A percentile compares a stretch with the other conserved stretches of the same genome.
Evolutionary conservation across 2,329 filamentous ascomycete genomes (phyloP).

Genomic region (Xylaria sp.): DNA sequence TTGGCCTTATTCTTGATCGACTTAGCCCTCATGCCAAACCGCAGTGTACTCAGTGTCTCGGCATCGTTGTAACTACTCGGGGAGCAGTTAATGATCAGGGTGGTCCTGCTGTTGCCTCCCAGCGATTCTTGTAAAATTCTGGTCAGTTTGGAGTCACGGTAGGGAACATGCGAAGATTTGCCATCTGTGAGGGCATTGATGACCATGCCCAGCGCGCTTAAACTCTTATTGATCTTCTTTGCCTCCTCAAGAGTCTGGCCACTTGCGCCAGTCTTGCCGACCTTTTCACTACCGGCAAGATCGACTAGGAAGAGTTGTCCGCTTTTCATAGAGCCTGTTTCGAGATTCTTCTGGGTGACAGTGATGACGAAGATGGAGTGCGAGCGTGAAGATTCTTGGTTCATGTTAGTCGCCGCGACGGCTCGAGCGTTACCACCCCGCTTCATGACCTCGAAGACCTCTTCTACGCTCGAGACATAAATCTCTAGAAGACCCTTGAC

Average conservation of each 20-base stretch:
- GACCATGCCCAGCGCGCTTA: conserved; percentile 98
- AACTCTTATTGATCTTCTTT: conserved; percentile 99
- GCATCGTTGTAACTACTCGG: conserved; percentile 98
- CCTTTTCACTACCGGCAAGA: conserved; percentile 97
- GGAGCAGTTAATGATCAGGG: conserved; percentile 98
- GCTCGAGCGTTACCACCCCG: conserved; percentile 88
- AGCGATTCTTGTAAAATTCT: conserved; percentile 96
- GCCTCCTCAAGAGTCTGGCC: conserved; percentile 97
- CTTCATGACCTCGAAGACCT: conserved; percentile 97
- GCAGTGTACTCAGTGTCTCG: conserved; percentile 90
- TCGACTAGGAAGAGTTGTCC: conserved; percentile 97
- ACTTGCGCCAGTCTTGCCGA: conserved; percentile 97
- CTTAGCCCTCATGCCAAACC: conserved; percentile 96
- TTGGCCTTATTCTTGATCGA: conserved; percentile 99
- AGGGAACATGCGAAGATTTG: conserved; percentile 95
- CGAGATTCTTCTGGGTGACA: conserved; percentile 96
- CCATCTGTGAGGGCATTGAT: conserved; percentile 97
- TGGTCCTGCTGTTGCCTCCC: conserved; percentile 98
- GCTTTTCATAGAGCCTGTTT: conserved; percentile 95
- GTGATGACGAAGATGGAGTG: conserved; percentile 99
- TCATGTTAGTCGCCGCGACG: conserved; percentile 99
- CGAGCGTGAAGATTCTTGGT: conserved; percentile 96
- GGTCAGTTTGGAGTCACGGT: conserved; percentile 97
- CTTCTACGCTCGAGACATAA: conserved; percentile 93
- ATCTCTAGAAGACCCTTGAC: conserved; percentile 95